Percentiles rank a stretch among this genome's conserved stretches.
Evolutionary conservation across 768 basidiomycete genomes (phyloP).

Genomic region (Suillus bovinus): DNA sequence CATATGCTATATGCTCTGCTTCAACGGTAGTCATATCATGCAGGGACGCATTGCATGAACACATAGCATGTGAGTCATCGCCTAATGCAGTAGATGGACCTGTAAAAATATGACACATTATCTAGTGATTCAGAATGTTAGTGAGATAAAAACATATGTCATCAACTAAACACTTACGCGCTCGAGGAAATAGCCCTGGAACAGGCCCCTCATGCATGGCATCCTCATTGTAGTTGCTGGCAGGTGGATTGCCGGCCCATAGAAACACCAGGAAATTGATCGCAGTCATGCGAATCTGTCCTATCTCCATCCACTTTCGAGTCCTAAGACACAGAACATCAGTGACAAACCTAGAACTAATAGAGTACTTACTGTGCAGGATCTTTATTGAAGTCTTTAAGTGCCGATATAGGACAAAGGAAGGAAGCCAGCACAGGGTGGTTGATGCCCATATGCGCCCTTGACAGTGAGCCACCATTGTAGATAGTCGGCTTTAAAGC

Average conservation of each 20-base stretch:
- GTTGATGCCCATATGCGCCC: constrained; percentile 13
- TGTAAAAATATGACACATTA: constrained; percentile 8
- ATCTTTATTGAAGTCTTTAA: neutral
- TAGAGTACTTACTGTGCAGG: constrained; percentile 3
- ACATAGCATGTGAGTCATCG: neutral
- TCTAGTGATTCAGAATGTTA: neutral
- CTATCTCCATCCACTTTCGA: neutral
- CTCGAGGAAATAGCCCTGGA: constrained; percentile 8
- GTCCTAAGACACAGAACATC: constrained; percentile 1
- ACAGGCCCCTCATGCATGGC: constrained; percentile 6
- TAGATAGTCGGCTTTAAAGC: too few species aligned
- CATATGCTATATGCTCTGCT: constrained; percentile 11
- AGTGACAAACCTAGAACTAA: too few species aligned
- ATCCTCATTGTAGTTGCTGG: neutral
- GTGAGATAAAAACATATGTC: neutral
- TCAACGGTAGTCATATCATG: constrained; percentile 3
- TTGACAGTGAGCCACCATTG: too few species aligned
- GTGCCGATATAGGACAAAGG: neutral
- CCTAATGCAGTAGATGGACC: constrained; percentile 2
- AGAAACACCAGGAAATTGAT: constrained; percentile 7
- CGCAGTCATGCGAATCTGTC: constrained; percentile 3
- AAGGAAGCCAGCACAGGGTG: constrained; percentile 3
- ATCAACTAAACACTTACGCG: neutral
- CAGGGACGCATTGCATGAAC: constrained; percentile 1
- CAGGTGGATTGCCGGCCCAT: constrained; percentile 2